Evolutionary conservation across 2,329 filamentous ascomycete genomes (phyloP).

Genomic region (Bipolaris sorokiniana): DNA sequence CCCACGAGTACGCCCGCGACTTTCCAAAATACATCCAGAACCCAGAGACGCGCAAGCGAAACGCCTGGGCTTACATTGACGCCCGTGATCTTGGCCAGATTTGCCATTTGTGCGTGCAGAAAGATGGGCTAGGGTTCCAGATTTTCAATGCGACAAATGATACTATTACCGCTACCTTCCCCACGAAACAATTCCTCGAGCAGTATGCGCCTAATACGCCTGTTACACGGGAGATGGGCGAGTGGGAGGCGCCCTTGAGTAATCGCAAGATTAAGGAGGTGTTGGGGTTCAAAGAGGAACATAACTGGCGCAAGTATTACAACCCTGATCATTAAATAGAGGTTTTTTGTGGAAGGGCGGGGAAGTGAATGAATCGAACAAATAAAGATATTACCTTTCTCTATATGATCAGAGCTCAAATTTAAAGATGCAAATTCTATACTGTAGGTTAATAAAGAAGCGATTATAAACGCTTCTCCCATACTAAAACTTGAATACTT

Average conservation of each 20-base stretch:
- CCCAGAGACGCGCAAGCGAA: constrained; percentile 60
- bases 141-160: constrained; percentile 70
- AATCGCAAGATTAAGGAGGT: constrained; percentile 66
- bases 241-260: constrained; percentile 65
- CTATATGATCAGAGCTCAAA: too few relatives aligned
- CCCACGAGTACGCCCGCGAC: constrained; percentile 63
- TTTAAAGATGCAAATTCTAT: too few relatives aligned
- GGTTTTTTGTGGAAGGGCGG: background rate
- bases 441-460: too few relatives aligned
- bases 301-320: constrained; percentile 63
- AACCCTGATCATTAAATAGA: constrained; percentile 32
- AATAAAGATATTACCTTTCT: too few relatives aligned
- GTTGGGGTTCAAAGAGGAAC: constrained; percentile 64
- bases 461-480: too few relatives aligned
- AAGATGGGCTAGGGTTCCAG: constrained; percentile 65
- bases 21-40: constrained; percentile 60
- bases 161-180: constrained; percentile 61
- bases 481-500: too few relatives aligned
- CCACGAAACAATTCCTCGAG: constrained; percentile 61
- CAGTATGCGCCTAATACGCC: constrained; percentile 57
- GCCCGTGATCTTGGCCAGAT: constrained; percentile 67
- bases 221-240: constrained; percentile 62
- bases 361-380: background rate
- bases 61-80: constrained; percentile 70
- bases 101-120: constrained; percentile 60